A percentile compares a stretch with the other conserved stretches of the same genome.
These are phyloP conservation scores for Nowakowskiella sp. DNA, from an alignment of 192 early-diverging fungal genomes.

Conservation along the genomic window DNA sequence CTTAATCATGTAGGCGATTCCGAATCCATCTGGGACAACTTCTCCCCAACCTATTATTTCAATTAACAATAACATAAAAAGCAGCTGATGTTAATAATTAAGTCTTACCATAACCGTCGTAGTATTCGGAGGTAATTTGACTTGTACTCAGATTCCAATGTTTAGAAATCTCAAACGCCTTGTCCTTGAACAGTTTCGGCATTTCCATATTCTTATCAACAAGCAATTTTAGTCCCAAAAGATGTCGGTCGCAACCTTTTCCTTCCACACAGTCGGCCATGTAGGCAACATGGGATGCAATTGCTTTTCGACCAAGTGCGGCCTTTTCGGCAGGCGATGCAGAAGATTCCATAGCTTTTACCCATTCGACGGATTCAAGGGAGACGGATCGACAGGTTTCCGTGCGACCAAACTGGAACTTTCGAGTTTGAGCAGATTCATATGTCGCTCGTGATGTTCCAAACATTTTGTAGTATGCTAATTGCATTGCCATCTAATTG, in stretches of 20 bases:
- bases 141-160: conserved; percentile 93
- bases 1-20: conserved; percentile 92
- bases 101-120: conserved; percentile 88
- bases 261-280: conserved; percentile 74
- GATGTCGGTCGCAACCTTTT: conserved; percentile 84
- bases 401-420: conserved; percentile 89
- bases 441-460: conserved; percentile 75
- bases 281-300: conserved; percentile 69
- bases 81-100: conserved; percentile 27
- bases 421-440: conserved; percentile 86
- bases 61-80: background rate
- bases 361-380: conserved; percentile 70
- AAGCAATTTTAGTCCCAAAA: conserved; percentile 77
- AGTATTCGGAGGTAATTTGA: conserved; percentile 85
- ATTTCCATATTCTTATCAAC: conserved; percentile 65
- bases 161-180: conserved; percentile 64
- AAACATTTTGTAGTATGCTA: conserved; percentile 89
- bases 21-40: conserved; percentile 82
- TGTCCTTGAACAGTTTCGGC: conserved; percentile 82
- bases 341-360: conserved; percentile 78
- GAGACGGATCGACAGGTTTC: conserved; percentile 83
- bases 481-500: conserved; percentile 97
- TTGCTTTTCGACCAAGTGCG: conserved; percentile 63
- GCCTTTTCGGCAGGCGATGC: conserved; percentile 53
- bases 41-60: conserved; percentile 39